Base-by-base conservation (phyloP, 306 rosid species). In the Carpinus viminea region DNA sequence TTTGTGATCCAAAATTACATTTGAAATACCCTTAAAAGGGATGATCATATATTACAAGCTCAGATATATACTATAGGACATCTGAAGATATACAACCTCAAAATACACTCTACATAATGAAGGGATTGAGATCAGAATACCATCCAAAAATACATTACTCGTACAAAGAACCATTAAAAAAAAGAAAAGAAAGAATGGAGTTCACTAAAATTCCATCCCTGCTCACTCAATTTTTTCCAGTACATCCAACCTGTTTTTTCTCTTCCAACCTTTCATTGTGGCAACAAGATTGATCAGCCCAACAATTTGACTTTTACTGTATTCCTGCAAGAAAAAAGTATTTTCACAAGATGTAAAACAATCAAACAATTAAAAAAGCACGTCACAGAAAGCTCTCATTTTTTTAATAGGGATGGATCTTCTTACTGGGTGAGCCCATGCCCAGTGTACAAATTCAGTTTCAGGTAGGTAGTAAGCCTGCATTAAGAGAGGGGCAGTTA, bases 401-500 rank as follows among this genome's bases (percentile, higher is more conserved):
- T 24, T 76, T 74, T 72, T 76, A 8, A 54, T 36, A 73, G 79
- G 73, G 61, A 65, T 72, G 36, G 46, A 70, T 31, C 41, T 74
- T 76, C 93, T 89, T 87, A 95, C 99, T 38, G 96, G 96, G 83
- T 95, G 98, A 26, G 89, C 90, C 0, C 91, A 93, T 45, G 98
- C 90, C 99, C 99, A 95, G 84, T 92, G 93, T 79, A 91, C 97
- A 79, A 82, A 91, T 85, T 93, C 99, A 24, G 98, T 96, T 84
- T 93, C 98, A 1, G 97, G 99, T 78, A 96, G 97, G 90, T 96
- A 96, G 90, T 89, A 93, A 34, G 99, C 98, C 98, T 96, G 92
- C 70, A 84, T 80, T 26, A 53, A 69, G 69, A 83, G 66, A 83
- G 53, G 61, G 57, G 52, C n/a, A 77, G 75, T 64, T 38, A 54